Percentiles rank a stretch among this genome's conserved stretches.
These are phyloP conservation scores for Sporothrix protearum DNA, from an alignment of 2,329 filamentous ascomycete species.

Conservation along the genomic window DNA sequence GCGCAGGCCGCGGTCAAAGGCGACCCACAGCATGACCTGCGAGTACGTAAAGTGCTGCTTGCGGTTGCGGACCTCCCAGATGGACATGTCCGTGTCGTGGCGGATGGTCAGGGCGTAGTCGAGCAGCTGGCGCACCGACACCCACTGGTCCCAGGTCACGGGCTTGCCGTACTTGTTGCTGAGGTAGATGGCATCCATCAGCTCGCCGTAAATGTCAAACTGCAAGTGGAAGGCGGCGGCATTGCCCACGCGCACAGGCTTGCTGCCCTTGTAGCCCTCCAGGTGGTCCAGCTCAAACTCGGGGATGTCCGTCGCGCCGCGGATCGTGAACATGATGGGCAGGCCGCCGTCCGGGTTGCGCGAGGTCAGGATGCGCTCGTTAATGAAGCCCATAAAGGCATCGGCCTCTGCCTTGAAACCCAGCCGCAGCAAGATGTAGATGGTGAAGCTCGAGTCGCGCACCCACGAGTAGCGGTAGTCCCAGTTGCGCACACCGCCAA, in stretches of 20 bases:
- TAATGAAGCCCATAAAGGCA: constrained; percentile 75
- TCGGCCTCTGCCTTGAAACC: constrained; percentile 74
- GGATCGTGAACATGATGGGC: constrained; percentile 79
- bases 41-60: constrained; percentile 77
- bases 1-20: constrained; percentile 70
- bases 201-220: constrained; percentile 75
- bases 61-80: constrained; percentile 74
- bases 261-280: constrained; percentile 67
- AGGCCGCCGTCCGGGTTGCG: constrained; percentile 58
- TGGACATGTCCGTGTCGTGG: constrained; percentile 70
- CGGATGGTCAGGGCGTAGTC: constrained; percentile 67
- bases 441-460: constrained; percentile 71
- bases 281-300: constrained; percentile 66
- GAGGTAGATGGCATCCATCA: constrained; percentile 73
- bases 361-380: constrained; percentile 62
- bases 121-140: constrained; percentile 63
- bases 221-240: constrained; percentile 73
- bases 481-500: constrained; percentile 65
- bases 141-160: constrained; percentile 72
- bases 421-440: constrained; percentile 72
- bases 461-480: constrained; percentile 78
- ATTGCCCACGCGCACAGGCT: constrained; percentile 72
- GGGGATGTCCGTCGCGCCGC: constrained; percentile 69
- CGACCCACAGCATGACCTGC: constrained; percentile 82
- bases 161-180: constrained; percentile 79